Percentiles rank a stretch among this genome's conserved stretches.
Evolutionary conservation across 192 early-diverging fungal species (phyloP).

Genomic region (Mortierella hygrophila): DNA sequence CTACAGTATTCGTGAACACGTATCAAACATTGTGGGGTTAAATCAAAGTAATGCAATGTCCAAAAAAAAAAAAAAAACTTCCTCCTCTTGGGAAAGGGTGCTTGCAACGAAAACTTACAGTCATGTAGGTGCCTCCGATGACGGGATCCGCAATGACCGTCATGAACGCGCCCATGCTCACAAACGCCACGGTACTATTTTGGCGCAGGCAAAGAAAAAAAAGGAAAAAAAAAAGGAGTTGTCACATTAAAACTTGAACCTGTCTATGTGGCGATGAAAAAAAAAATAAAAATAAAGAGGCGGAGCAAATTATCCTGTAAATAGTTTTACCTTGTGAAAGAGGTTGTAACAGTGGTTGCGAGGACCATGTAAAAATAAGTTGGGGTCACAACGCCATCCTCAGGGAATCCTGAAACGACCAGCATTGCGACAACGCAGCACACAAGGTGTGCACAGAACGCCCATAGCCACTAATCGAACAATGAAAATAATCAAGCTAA

Average conservation of each 20-base stretch:
- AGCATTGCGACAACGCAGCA: slow-evolving; percentile 88
- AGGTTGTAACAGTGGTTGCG: slow-evolving; percentile 81
- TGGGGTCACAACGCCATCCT: slow-evolving; percentile 69
- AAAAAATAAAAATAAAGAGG: background rate
- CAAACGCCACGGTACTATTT: slow-evolving; percentile 70
- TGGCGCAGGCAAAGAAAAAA: slow-evolving; percentile 16
- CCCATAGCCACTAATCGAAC: slow-evolving; percentile 81
- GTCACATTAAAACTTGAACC: background rate
- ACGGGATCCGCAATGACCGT: slow-evolving; percentile 95
- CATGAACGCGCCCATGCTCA: slow-evolving; percentile 95
- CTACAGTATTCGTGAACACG: slow-evolving; percentile 13
- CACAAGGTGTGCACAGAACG: slow-evolving; percentile 87
- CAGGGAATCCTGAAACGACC: slow-evolving; percentile 83
- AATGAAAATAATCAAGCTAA: background rate
- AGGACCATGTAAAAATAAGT: slow-evolving; percentile 87
- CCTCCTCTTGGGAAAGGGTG: background rate
- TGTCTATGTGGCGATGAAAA: background rate
- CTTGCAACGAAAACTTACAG: slow-evolving; percentile 26
- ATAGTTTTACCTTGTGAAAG: slow-evolving; percentile 77
- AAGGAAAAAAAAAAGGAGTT: background rate
- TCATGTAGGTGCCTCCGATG: slow-evolving; percentile 89
- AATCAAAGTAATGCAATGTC: too few relatives aligned
- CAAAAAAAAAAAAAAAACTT: too few relatives aligned
- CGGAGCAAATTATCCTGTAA: slow-evolving; percentile 13
- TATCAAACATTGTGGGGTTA: too few relatives aligned